Conservation (phyloP, 805 yeast genomes). For the Wickerhamiella vanderwaltii region DNA sequence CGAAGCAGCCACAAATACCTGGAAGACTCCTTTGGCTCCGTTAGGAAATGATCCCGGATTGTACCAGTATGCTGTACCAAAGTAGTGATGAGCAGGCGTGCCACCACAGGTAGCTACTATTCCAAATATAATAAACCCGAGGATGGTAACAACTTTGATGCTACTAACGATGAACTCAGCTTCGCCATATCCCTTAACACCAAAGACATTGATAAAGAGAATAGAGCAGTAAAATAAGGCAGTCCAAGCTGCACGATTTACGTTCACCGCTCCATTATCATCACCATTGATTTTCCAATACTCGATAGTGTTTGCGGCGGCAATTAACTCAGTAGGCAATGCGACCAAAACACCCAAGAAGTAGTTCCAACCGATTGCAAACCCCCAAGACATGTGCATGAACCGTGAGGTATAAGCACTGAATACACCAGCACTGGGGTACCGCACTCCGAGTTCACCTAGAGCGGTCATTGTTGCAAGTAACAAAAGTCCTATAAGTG, state of each 20-base stretch:
- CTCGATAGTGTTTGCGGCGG: constrained; percentile 45
- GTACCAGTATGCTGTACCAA: constrained; percentile 46
- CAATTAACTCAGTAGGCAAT: constrained; percentile 54
- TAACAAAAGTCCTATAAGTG: constrained; percentile 50
- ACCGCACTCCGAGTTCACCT: constrained; percentile 60
- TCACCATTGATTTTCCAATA: constrained; percentile 42
- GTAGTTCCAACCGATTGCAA: constrained; percentile 64
- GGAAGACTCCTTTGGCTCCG: constrained; percentile 57
- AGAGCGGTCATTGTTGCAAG: constrained; percentile 52
- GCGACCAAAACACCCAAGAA: constrained; percentile 52
- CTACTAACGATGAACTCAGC: constrained; percentile 53
- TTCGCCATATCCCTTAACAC: constrained; percentile 52
- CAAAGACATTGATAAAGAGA: constrained; percentile 39
- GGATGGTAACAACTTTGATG: constrained; percentile 47
- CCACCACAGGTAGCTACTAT: constrained; percentile 36
- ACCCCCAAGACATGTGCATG: constrained; percentile 59
- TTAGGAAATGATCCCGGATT: constrained; percentile 57
- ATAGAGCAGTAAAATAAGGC: constrained; percentile 41
- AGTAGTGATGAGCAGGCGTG: constrained; percentile 42
- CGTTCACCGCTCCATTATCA: constrained; percentile 23
- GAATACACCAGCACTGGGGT: constrained; percentile 52
- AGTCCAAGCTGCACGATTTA: constrained; percentile 46
- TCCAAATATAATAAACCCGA: constrained; percentile 52
- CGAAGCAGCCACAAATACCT: constrained; percentile 67
- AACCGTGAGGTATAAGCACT: constrained; percentile 49